A percentile compares a stretch with the other conserved stretches of the same genome.
phyloP scores from a whole-genome alignment of 83 land plant species.

The Picea mariana region DNA sequence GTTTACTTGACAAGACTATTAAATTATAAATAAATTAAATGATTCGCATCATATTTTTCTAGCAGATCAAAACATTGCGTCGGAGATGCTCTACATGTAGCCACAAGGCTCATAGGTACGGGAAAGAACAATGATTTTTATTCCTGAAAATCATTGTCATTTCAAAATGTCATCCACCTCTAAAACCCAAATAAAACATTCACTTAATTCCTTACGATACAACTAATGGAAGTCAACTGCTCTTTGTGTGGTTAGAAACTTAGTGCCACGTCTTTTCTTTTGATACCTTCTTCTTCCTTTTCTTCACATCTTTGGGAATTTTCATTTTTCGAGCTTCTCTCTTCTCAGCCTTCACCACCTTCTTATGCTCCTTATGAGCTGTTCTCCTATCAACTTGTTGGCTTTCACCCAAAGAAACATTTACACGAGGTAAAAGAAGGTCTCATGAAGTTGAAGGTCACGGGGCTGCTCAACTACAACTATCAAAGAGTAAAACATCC shows the following conservation, averaged over 20 bases:
- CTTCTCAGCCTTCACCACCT: constrained; percentile 93
- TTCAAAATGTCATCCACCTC: neutral
- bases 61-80: too few relatives aligned
- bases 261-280: constrained; percentile 46
- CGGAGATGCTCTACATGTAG: too few relatives aligned
- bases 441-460: too few relatives aligned
- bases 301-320: constrained; percentile 89
- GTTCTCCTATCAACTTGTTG: constrained; percentile 51
- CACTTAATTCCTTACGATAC: neutral
- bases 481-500: too few relatives aligned
- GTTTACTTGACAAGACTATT: too few relatives aligned
- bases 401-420: constrained; percentile 21
- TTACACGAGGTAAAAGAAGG: too few relatives aligned
- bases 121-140: neutral
- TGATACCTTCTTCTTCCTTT: constrained; percentile 81
- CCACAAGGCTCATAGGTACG: too few relatives aligned
- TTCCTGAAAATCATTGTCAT: neutral
- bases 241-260: neutral
- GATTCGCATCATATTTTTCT: too few relatives aligned
- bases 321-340: constrained; percentile 89
- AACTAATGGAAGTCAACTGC: neutral
- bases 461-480: too few relatives aligned
- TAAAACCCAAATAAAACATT: neutral
- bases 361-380: constrained; percentile 91
- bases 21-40: too few relatives aligned